Percentiles rank a stretch among this genome's conserved stretches.
Evolutionary conservation across 345 rosid genomes (phyloP).

Genomic region (Euphorbia lathyris): DNA sequence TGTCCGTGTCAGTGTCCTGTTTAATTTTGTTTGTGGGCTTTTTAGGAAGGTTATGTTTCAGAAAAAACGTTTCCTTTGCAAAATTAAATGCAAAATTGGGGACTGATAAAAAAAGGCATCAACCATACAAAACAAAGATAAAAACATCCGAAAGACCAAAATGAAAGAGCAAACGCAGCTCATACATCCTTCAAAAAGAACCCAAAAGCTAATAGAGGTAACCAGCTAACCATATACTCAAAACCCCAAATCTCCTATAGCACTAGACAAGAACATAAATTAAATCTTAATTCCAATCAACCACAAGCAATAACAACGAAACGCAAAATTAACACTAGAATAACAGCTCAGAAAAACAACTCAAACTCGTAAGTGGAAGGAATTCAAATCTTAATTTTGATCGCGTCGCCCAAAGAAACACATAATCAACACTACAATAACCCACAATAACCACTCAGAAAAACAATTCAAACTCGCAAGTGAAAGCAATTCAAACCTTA

Average conservation of each 20-base stretch:
- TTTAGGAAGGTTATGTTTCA: no score
- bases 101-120: not conserved
- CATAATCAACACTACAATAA: not conserved
- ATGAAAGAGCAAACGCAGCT: not conserved
- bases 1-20: no score
- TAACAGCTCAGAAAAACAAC: not conserved
- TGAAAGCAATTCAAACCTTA: conserved; percentile 54
- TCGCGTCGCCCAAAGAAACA: conserved; percentile 82
- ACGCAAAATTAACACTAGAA: no score
- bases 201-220: not conserved
- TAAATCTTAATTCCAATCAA: not conserved
- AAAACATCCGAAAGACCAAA: not conserved
- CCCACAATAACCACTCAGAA: not conserved
- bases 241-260: conserved; percentile 10
- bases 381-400: conserved; percentile 65
- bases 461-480: not conserved
- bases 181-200: not conserved
- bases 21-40: no score
- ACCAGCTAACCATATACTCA: not conserved
- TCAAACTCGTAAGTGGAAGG: not conserved
- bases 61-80: no score
- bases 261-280: not conserved
- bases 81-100: no score
- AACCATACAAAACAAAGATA: not conserved
- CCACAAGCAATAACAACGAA: not conserved